These are phyloP conservation scores for Emericellopsis terricola DNA, from an alignment of 495 filamentous ascomycete species.

Conservation along the genomic window DNA sequence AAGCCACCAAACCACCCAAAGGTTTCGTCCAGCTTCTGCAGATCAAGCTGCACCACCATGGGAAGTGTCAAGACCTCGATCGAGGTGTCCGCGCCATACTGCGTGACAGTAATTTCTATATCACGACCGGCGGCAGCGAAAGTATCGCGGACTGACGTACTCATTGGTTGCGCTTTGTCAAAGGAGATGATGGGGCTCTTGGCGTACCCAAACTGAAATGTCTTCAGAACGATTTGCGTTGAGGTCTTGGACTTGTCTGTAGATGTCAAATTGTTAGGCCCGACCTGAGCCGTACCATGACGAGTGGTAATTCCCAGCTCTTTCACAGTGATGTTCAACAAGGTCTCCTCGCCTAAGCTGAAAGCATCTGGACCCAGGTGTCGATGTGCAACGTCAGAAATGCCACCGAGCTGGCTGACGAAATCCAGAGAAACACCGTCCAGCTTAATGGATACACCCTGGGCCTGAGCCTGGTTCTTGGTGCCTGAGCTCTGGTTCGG, in stretches of 20 bases:
- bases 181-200: slow-evolving; percentile 65
- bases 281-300: too few relatives aligned
- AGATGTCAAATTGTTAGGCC: too few relatives aligned
- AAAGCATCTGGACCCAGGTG: slow-evolving; percentile 12
- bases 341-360: slow-evolving; percentile 22
- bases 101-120: slow-evolving; percentile 40
- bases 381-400: slow-evolving; percentile 18
- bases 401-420: slow-evolving; percentile 39
- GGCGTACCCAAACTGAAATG: slow-evolving; percentile 55
- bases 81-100: slow-evolving; percentile 30
- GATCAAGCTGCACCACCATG: slow-evolving; percentile 56
- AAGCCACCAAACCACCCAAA: slow-evolving; percentile 81
- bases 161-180: slow-evolving; percentile 43
- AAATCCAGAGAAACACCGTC: slow-evolving; percentile 43
- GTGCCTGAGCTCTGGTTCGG: slow-evolving; percentile 5
- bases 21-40: slow-evolving; percentile 69
- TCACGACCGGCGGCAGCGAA: slow-evolving; percentile 41
- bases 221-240: slow-evolving; percentile 34
- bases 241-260: slow-evolving; percentile 13
- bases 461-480: slow-evolving; percentile 1
- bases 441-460: slow-evolving; percentile 30
- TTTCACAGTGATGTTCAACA: slow-evolving; percentile 31
- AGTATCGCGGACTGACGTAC: slow-evolving; percentile 48
- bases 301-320: too few relatives aligned
- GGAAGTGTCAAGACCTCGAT: slow-evolving; percentile 70